These are phyloP conservation scores for Singerocomus inundabilis DNA, from an alignment of 1,284 basidiomycete species.

Conservation along the genomic window DNA sequence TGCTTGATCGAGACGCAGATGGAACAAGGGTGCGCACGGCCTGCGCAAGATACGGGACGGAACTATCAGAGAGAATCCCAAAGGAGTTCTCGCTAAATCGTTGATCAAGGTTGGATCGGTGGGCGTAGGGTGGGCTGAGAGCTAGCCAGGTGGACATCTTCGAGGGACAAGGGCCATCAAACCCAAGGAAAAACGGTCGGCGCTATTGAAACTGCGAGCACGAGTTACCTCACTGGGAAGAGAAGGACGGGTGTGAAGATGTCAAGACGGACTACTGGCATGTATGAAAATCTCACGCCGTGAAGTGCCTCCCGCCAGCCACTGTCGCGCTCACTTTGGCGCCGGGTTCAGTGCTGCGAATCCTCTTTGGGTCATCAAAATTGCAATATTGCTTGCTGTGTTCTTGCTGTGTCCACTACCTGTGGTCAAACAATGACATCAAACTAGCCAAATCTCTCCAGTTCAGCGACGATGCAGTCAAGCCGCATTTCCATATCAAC, in stretches of 20 bases:
- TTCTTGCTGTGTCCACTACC: conserved; percentile 8
- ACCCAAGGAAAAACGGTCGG: conserved; percentile 11
- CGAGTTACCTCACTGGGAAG: neutral
- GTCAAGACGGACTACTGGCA: too few relatives aligned
- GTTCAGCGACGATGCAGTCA: neutral
- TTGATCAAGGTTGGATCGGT: neutral
- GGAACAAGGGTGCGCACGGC: neutral
- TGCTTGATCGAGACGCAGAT: too few relatives aligned
- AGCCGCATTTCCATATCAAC: conserved; percentile 16
- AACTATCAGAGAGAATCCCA: too few relatives aligned
- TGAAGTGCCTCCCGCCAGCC: too few relatives aligned
- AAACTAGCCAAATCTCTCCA: neutral
- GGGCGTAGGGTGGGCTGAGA: neutral
- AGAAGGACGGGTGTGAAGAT: neutral
- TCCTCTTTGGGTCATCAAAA: neutral
- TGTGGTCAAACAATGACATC: neutral
- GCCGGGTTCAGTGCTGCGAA: neutral
- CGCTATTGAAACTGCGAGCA: conserved; percentile 16
- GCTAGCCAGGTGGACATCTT: neutral
- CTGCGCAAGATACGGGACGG: neutral
- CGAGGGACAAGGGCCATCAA: neutral
- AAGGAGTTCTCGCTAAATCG: neutral
- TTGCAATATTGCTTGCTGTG: conserved; percentile 9
- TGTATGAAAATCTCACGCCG: neutral
- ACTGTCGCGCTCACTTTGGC: too few relatives aligned